Base-by-base conservation (phyloP, 768 basidiomycete species). In the Cyclocybe cylindracea region DNA sequence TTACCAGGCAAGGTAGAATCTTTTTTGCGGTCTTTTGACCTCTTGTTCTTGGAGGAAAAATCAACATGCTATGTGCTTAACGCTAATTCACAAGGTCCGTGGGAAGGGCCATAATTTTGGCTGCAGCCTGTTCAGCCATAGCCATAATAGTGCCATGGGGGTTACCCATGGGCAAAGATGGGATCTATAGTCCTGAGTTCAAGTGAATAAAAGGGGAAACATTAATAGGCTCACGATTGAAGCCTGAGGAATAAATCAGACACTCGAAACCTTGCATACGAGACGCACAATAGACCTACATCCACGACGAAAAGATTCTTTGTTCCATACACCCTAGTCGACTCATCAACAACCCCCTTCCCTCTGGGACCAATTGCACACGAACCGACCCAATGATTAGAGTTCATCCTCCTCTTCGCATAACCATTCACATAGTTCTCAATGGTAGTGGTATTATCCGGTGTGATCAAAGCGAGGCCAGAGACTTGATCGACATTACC, bases 361-460 rank as follows among this genome's bases (percentile, higher is more conserved):
- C 66, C 62, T 33, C 64, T 56, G n/a, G 63, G 65, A 35, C 79
- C 78, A 39, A 86, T 80, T 35, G 62, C 70, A 59, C 75, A 75
- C 5, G 82, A 73, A n/a, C 82, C 83, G 13, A 83, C 78, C 83
- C 84, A 85, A 64, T 86, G 84, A 58, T 86, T 86, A 6, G 82
- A 83, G 66, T 80, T 72, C 68, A 84, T 67, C 16, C 59, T 47
- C 54, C 68, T 69, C 34, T 64, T 53, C 50, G 64, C 61, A 51
- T 77, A 78, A 46, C 66, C 70, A 53, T 77, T 69, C 10, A 80
- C 72, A 58, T 83, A 85, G 48, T 78, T 65, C 10, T 70, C 65
- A 33, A 85, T 66, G 2, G 82, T 83, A 4, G 79, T 82, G 1
- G 75, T 78, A 57, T 78, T 77, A 61, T 86, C 84, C 11, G 84